A percentile compares a stretch with the other conserved stretches of the same genome.
Evolutionary conservation across 2,329 filamentous ascomycete genomes (phyloP).

Genomic region (Metarhizium sp.): DNA sequence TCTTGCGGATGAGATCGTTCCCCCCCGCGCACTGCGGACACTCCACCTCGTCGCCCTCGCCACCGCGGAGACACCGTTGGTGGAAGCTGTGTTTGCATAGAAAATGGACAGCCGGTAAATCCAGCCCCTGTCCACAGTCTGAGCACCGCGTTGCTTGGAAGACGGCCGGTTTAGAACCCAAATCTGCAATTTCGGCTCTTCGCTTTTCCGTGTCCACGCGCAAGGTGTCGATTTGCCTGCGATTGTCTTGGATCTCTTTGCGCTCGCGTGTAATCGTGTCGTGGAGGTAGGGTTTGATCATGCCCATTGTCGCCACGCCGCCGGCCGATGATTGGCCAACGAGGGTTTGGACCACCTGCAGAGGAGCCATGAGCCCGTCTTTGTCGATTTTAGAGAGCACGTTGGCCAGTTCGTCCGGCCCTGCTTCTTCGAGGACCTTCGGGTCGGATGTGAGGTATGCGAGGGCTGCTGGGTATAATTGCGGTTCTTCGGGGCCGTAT

Average conservation of each 20-base stretch:
- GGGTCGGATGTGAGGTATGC: constrained; percentile 87
- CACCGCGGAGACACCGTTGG: constrained; percentile 64
- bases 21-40: constrained; percentile 78
- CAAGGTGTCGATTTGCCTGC: constrained; percentile 73
- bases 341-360: constrained; percentile 93
- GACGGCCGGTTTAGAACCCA: constrained; percentile 71
- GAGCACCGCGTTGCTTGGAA: constrained; percentile 88
- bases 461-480: constrained; percentile 84
- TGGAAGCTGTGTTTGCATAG: constrained; percentile 97
- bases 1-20: constrained; percentile 82
- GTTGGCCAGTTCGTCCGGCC: constrained; percentile 66
- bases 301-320: constrained; percentile 87
- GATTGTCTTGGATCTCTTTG: constrained; percentile 72
- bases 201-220: constrained; percentile 75
- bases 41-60: constrained; percentile 56
- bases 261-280: constrained; percentile 84
- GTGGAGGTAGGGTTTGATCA: constrained; percentile 88
- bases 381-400: constrained; percentile 82
- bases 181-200: constrained; percentile 65
- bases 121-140: constrained; percentile 67
- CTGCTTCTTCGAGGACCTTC: constrained; percentile 73
- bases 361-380: constrained; percentile 85
- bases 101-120: constrained; percentile 89
- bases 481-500: constrained; percentile 84
- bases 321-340: constrained; percentile 43